Evolutionary conservation across 73 alveolate genomes (phyloP).

Genomic region (Strombidium stylifer): DNA sequence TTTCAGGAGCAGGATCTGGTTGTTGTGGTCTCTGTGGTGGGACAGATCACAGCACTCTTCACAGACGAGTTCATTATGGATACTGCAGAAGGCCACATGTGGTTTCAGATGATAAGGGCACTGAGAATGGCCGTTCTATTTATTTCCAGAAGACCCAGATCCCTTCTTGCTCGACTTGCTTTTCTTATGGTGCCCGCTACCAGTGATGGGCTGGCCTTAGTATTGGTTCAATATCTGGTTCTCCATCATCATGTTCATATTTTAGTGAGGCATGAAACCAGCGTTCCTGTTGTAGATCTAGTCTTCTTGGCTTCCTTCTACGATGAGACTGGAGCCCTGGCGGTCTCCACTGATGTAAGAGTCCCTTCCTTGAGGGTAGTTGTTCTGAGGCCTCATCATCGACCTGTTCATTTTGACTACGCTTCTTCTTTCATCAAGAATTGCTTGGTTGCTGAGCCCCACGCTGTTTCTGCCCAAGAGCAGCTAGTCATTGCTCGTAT

Average conservation of each 20-base stretch:
- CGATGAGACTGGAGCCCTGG: too few relatives aligned
- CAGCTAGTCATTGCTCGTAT: too few relatives aligned
- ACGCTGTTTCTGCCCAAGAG: too few relatives aligned
- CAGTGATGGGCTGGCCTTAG: neutral
- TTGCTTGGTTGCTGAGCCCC: too few relatives aligned
- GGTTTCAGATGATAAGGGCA: conserved; percentile 38
- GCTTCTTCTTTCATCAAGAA: too few relatives aligned
- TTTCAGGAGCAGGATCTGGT: conserved; percentile 45
- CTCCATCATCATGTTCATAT: neutral
- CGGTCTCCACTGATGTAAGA: too few relatives aligned
- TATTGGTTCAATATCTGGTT: too few relatives aligned
- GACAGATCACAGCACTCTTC: conserved; percentile 63
- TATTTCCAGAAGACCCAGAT: neutral
- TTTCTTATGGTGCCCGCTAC: neutral
- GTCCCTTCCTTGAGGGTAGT: too few relatives aligned
- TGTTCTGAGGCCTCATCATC: too few relatives aligned
- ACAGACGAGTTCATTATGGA: conserved; percentile 61
- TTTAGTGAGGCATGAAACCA: neutral
- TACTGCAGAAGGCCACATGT: conserved; percentile 52
- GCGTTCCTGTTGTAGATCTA: neutral
- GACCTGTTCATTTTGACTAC: too few relatives aligned
- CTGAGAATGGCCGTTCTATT: neutral
- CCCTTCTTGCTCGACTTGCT: neutral
- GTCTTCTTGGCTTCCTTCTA: too few relatives aligned
- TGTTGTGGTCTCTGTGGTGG: conserved; percentile 58